Evolutionary conservation across 2,329 filamentous ascomycete genomes (phyloP).

Genomic region (Trichoderma harzianum): DNA sequence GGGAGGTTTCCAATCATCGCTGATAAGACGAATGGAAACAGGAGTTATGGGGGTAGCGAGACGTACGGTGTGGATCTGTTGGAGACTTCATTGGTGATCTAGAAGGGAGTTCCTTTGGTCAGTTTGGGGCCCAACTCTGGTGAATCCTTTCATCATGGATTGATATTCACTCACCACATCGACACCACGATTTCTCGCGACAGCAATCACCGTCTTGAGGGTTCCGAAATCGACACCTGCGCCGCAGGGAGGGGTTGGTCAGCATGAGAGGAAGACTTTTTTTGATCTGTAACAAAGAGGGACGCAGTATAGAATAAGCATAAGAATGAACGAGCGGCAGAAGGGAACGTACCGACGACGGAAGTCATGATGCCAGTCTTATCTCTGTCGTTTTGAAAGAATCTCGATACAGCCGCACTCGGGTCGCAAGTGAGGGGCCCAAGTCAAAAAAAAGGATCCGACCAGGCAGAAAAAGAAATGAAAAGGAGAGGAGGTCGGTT

Average conservation of each 20-base stretch:
- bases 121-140: background rate
- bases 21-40: background rate
- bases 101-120: constrained; percentile 23
- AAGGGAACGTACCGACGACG: constrained; percentile 19
- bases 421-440: constrained; percentile 15
- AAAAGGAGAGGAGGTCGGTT: background rate
- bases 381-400: background rate
- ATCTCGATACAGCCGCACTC: constrained; percentile 2
- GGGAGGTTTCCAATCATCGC: background rate
- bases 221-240: constrained; percentile 92
- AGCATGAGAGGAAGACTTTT: constrained; percentile 9
- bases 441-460: constrained; percentile 1
- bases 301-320: constrained; percentile 16
- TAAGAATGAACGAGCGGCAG: constrained; percentile 3
- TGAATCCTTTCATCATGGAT: background rate
- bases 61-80: constrained; percentile 97
- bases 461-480: background rate
- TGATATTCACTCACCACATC: constrained; percentile 76
- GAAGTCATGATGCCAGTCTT: constrained; percentile 18
- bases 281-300: background rate
- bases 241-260: constrained; percentile 19
- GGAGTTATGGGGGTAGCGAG: background rate
- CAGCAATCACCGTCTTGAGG: constrained; percentile 94
- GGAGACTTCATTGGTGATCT: constrained; percentile 99
- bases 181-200: constrained; percentile 96